Evolutionary conservation across 306 rosid genomes (phyloP).

Genomic region (Trifolium repens): DNA sequence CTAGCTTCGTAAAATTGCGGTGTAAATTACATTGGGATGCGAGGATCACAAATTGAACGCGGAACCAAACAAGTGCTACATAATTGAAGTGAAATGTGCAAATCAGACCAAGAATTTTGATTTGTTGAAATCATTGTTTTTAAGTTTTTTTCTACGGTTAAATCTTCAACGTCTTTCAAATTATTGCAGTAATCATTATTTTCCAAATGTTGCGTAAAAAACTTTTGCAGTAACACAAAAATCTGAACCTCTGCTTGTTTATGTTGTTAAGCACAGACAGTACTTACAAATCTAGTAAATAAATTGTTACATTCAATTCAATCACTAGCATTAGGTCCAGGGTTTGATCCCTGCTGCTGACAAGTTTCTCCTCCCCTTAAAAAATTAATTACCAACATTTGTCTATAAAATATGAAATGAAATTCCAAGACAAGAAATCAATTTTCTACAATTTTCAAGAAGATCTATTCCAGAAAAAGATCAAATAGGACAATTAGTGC

Average conservation of each 20-base stretch:
- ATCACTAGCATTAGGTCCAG: not conserved
- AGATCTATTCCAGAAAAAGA: slow-evolving; percentile 14
- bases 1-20: not conserved
- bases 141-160: not conserved
- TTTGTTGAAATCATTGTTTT: not conserved
- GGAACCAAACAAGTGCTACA: not conserved
- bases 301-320: too few relatives aligned
- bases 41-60: not conserved
- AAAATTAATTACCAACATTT: not conserved
- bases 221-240: not conserved
- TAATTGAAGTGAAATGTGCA: slow-evolving; percentile 1
- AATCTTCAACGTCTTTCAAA: not conserved
- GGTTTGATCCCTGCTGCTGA: not conserved
- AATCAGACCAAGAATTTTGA: not conserved
- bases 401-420: not conserved
- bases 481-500: not conserved
- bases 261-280: too few relatives aligned
- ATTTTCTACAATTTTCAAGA: not conserved
- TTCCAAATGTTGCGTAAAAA: not conserved
- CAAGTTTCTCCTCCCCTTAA: not conserved
- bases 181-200: not conserved
- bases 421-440: slow-evolving; percentile 6
- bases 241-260: not conserved
- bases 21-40: not conserved
- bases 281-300: too few relatives aligned